phyloP scores from a whole-genome alignment of 176 grass and related monocot genomes.

The Oryza officinalis region DNA sequence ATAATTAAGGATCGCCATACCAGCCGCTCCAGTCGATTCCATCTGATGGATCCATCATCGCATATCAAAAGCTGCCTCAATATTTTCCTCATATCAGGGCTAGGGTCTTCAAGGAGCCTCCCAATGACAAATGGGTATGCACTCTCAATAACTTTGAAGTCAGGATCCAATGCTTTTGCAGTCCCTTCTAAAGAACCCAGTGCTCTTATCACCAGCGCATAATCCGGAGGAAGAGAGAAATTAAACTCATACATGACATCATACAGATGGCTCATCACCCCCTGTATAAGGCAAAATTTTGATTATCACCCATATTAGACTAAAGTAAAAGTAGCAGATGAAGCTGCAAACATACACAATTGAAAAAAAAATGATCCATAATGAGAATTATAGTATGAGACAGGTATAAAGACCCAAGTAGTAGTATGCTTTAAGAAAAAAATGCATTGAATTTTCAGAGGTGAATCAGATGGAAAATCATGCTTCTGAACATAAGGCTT shows the following conservation, averaged over 20 bases:
- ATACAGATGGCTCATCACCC: slow-evolving; percentile 85
- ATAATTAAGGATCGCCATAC: slow-evolving; percentile 39
- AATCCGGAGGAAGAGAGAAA: slow-evolving; percentile 95
- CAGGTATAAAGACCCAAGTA: neutral
- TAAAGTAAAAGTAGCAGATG: neutral
- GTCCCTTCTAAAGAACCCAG: slow-evolving; percentile 96
- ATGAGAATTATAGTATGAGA: neutral
- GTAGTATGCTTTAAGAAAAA: neutral
- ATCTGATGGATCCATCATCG: slow-evolving; percentile 86
- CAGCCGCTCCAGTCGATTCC: slow-evolving; percentile 88
- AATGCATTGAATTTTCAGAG: neutral
- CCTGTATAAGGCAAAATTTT: slow-evolving; percentile 48
- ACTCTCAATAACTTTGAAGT: slow-evolving; percentile 94
- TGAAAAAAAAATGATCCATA: neutral
- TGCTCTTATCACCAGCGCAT: slow-evolving; percentile 92
- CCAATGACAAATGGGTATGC: slow-evolving; percentile 95
- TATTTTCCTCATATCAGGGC: slow-evolving; percentile 96
- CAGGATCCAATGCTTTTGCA: slow-evolving; percentile 91
- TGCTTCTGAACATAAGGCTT: neutral
- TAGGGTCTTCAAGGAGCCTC: slow-evolving; percentile 84
- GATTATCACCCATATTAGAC: neutral
- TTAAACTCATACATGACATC: slow-evolving; percentile 97
- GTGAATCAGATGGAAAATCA: neutral
- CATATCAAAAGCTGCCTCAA: slow-evolving; percentile 78
- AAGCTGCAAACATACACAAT: neutral